Evolutionary conservation across 2,329 filamentous ascomycete genomes (phyloP).

Genomic region (Graphium sp.): DNA sequence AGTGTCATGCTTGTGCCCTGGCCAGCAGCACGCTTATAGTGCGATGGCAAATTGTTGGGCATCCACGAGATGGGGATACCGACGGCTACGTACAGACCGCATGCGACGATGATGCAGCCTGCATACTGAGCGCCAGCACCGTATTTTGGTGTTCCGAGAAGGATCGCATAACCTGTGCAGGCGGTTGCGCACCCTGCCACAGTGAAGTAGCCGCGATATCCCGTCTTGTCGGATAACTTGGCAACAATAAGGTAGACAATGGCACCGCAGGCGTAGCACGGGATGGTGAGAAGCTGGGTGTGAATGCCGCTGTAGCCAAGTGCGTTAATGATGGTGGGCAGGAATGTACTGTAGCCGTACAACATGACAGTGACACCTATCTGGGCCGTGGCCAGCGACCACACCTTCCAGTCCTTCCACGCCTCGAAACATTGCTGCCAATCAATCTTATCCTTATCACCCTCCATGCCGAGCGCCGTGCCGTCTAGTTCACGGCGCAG

Average conservation of each 20-base stretch:
- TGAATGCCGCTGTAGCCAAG: slow-evolving; percentile 25
- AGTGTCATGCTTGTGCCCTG: slow-evolving; percentile 5
- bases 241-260: slow-evolving; percentile 40
- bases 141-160: slow-evolving; percentile 2
- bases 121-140: slow-evolving; percentile 3
- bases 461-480: slow-evolving; percentile 18
- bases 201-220: slow-evolving; percentile 31
- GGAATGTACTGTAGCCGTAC: slow-evolving; percentile 33
- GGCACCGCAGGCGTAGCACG: slow-evolving; percentile 46
- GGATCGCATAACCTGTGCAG: slow-evolving; percentile 3
- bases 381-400: slow-evolving; percentile 2
- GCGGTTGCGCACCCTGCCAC: slow-evolving; percentile 3
- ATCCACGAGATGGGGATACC: slow-evolving; percentile 6
- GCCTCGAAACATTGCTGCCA: slow-evolving; percentile 44
- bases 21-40: slow-evolving; percentile 5
- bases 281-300: slow-evolving; percentile 30
- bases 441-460: slow-evolving; percentile 45
- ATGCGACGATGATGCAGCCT: slow-evolving; percentile 4
- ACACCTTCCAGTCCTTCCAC: slow-evolving; percentile 1
- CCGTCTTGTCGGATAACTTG: slow-evolving; percentile 35
- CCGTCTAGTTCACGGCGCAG: slow-evolving; percentile 12
- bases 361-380: slow-evolving; percentile 6
- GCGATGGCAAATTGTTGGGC: slow-evolving; percentile 5
- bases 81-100: slow-evolving; percentile 5
- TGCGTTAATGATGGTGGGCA: slow-evolving; percentile 61